phyloP scores from a whole-genome alignment of 768 basidiomycete species.

The Mycena floridula region DNA sequence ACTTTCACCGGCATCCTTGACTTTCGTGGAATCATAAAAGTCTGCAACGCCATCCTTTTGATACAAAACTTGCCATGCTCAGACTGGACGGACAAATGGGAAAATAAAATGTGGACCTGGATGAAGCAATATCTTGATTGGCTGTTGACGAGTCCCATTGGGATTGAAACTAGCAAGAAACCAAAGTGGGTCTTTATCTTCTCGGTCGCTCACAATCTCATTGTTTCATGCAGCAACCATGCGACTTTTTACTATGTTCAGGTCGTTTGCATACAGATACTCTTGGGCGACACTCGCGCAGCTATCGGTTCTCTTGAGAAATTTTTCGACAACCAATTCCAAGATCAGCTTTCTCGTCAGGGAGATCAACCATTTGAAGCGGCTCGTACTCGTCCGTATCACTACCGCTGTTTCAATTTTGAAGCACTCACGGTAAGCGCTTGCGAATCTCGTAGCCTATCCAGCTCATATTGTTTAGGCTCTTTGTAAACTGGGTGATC shows the following conservation, averaged over 20 bases:
- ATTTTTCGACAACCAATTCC: conserved; percentile 37
- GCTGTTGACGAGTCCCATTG: conserved; percentile 37
- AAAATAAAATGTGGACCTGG: conserved; percentile 38
- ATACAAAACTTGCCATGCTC: conserved; percentile 23
- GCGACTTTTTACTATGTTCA: conserved; percentile 42
- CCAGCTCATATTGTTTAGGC: conserved; percentile 25
- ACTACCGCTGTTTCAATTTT: conserved; percentile 55
- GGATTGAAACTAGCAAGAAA: conserved; percentile 31
- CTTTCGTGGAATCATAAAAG: conserved; percentile 42
- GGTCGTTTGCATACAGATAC: conserved; percentile 30
- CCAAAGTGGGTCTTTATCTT: conserved; percentile 37
- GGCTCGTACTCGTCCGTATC: conserved; percentile 45
- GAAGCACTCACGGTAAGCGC: conserved; percentile 48
- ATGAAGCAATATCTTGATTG: conserved; percentile 35
- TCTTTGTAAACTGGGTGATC: conserved; percentile 47
- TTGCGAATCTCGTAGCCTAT: neutral
- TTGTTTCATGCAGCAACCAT: conserved; percentile 39
- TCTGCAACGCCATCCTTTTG: conserved; percentile 39
- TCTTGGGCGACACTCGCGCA: conserved; percentile 32
- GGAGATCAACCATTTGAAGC: conserved; percentile 59
- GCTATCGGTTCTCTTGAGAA: conserved; percentile 29
- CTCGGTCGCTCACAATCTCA: neutral
- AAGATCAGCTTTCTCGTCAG: conserved; percentile 40
- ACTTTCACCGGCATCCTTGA: conserved; percentile 52
- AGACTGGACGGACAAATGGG: conserved; percentile 34